phyloP scores from a whole-genome alignment of 1,284 basidiomycete genomes.

The Microbotryomycetes sp. region DNA sequence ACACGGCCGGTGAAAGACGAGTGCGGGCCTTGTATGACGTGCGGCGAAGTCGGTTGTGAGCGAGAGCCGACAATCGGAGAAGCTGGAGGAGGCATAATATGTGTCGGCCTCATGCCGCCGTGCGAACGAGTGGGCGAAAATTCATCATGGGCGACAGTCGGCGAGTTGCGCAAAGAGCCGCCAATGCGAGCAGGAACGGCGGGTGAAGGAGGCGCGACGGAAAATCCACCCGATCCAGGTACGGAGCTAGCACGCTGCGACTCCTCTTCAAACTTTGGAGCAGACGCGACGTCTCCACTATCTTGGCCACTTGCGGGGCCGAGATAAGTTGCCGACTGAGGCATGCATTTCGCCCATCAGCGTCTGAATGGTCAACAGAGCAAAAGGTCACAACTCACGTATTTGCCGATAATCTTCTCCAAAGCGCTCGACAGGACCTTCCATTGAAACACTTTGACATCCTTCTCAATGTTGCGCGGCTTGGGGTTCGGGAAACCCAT shows the following conservation, averaged over 20 bases:
- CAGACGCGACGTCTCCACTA: background rate
- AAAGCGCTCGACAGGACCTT: constrained; percentile 66
- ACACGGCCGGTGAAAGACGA: background rate
- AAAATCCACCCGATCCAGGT: background rate
- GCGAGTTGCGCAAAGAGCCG: background rate
- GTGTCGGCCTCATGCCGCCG: background rate
- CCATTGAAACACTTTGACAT: constrained; percentile 97
- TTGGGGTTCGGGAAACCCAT: constrained; percentile 93
- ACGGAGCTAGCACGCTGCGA: background rate
- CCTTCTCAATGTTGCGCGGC: constrained; percentile 94
- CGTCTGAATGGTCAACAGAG: background rate
- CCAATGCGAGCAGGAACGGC: background rate
- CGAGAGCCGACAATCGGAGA: background rate
- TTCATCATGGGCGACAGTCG: background rate
- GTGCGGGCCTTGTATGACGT: background rate
- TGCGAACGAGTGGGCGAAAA: background rate
- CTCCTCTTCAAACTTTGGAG: background rate
- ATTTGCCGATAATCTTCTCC: constrained; percentile 86
- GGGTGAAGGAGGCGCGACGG: background rate
- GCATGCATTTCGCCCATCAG: background rate
- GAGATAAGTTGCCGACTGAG: constrained; percentile 29
- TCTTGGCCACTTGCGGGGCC: constrained; percentile 2
- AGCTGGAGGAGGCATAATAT: background rate
- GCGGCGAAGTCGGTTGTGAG: background rate
- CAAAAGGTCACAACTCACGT: constrained; percentile 8